Percentiles rank a stretch among this genome's conserved stretches.
phyloP scores from a whole-genome alignment of 148 eudicot species.

The Oxyria digyna region DNA sequence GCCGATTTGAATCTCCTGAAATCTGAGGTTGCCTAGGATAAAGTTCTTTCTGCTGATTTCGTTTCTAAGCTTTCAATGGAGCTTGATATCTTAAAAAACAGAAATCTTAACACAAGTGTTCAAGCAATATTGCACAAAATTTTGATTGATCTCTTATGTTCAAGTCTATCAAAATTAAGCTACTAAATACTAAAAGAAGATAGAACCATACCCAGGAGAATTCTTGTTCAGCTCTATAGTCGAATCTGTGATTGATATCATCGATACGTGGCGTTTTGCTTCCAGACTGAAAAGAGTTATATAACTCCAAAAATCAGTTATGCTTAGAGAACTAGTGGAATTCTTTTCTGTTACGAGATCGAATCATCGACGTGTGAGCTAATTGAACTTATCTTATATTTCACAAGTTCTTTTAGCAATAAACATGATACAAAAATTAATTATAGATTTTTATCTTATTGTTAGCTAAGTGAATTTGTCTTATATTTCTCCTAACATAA shows the following conservation, averaged over 20 bases:
- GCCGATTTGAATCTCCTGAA: slow-evolving; percentile 52
- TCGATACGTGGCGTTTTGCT: slow-evolving; percentile 84
- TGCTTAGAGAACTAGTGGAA: slow-evolving; percentile 79
- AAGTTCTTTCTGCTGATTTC: slow-evolving; percentile 39
- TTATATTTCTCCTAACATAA: no score
- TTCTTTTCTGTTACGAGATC: slow-evolving; percentile 50
- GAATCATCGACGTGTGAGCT: no score
- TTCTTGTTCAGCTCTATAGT: slow-evolving; percentile 52
- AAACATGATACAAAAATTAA: no score
- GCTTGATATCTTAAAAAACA: slow-evolving; percentile 53
- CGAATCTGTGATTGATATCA: slow-evolving; percentile 80
- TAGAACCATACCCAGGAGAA: slow-evolving; percentile 60
- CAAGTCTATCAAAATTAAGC: neutral
- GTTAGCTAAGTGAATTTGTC: no score
- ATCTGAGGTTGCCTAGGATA: slow-evolving; percentile 64
- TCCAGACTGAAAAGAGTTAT: slow-evolving; percentile 47
- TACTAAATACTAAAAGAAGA: neutral
- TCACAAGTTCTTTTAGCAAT: no score
- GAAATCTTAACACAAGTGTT: neutral
- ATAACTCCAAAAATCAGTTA: slow-evolving; percentile 55
- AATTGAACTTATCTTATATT: no score
- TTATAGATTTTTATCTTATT: no score
- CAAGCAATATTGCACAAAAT: neutral
- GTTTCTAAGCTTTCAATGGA: slow-evolving; percentile 42
- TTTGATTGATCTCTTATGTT: neutral